Percentiles rank a stretch among this genome's conserved stretches.
These are phyloP conservation scores for Peronospora farinosa DNA, from an alignment of 352 stramenopile species.

Conservation along the genomic window DNA sequence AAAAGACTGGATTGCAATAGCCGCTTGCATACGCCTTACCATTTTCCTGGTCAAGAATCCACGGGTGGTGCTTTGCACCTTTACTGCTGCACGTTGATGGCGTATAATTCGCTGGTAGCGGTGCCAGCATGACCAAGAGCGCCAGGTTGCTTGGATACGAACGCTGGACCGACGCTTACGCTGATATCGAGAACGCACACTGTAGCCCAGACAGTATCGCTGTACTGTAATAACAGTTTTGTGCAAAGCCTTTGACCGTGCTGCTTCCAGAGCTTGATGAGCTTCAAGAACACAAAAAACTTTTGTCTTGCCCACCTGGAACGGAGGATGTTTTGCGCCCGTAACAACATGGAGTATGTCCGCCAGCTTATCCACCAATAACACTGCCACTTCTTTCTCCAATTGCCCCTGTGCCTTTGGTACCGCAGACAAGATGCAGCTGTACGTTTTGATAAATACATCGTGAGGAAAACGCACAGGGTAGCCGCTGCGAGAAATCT, in stretches of 20 bases:
- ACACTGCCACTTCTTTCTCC: slow-evolving; percentile 44
- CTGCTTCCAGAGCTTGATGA: slow-evolving; percentile 60
- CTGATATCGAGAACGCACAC: slow-evolving; percentile 40
- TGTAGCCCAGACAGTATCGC: slow-evolving; percentile 66
- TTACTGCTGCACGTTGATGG: slow-evolving; percentile 39
- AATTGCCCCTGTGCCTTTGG: slow-evolving; percentile 33
- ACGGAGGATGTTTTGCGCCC: slow-evolving; percentile 47
- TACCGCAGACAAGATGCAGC: slow-evolving; percentile 52
- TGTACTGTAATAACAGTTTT: slow-evolving; percentile 68
- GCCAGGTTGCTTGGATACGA: slow-evolving; percentile 51
- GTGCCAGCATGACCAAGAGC: slow-evolving; percentile 38
- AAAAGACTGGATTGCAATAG: slow-evolving; percentile 68
- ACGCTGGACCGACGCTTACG: slow-evolving; percentile 43
- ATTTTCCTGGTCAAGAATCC: slow-evolving; percentile 38
- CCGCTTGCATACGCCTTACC: slow-evolving; percentile 40
- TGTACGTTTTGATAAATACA: slow-evolving; percentile 86
- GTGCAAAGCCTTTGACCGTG: slow-evolving; percentile 56
- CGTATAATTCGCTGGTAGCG: slow-evolving; percentile 37
- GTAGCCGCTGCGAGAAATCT: slow-evolving; percentile 85
- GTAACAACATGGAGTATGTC: slow-evolving; percentile 31
- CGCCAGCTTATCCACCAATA: slow-evolving; percentile 42
- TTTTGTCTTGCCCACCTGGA: slow-evolving; percentile 80
- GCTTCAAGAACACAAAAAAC: slow-evolving; percentile 69
- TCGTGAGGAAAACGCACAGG: slow-evolving; percentile 93
- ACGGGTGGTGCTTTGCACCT: slow-evolving; percentile 45